Percentiles rank a stretch among this genome's conserved stretches.
These are phyloP conservation scores for Mycena rebaudengoi DNA, from an alignment of 768 basidiomycete genomes.

Conservation along the genomic window DNA sequence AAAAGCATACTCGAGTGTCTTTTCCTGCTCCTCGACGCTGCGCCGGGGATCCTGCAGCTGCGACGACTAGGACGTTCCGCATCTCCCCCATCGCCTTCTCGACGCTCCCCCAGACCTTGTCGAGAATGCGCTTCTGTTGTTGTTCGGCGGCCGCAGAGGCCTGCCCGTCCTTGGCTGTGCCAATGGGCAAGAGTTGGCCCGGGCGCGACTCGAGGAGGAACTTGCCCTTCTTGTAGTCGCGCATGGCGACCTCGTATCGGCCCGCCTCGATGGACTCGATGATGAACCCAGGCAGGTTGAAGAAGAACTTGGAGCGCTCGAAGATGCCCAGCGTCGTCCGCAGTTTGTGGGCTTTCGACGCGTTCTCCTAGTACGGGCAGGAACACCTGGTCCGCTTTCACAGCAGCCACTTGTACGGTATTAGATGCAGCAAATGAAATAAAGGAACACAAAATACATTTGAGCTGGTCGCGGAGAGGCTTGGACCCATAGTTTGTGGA, in stretches of 20 bases:
- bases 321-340: slow-evolving; percentile 94
- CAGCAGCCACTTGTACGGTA: slow-evolving; percentile 74
- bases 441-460: slow-evolving; percentile 57
- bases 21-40: slow-evolving; percentile 93
- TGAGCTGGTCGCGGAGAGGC: slow-evolving; percentile 84
- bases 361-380: slow-evolving; percentile 95
- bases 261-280: slow-evolving; percentile 91
- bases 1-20: slow-evolving; percentile 92
- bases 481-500: slow-evolving; percentile 84
- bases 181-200: slow-evolving; percentile 80
- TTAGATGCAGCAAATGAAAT: not conserved
- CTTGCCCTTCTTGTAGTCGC: slow-evolving; percentile 98
- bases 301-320: slow-evolving; percentile 97
- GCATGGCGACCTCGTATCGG: slow-evolving; percentile 91
- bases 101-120: slow-evolving; percentile 95
- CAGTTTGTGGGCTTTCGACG: slow-evolving; percentile 92
- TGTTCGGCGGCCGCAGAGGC: slow-evolving; percentile 59
- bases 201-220: slow-evolving; percentile 90
- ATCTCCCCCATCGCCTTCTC: slow-evolving; percentile 96
- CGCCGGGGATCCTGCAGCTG: slow-evolving; percentile 83
- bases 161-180: slow-evolving; percentile 65
- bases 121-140: slow-evolving; percentile 91
- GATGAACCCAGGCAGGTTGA: slow-evolving; percentile 94
- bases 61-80: slow-evolving; percentile 75
- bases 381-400: slow-evolving; percentile 95